These are phyloP conservation scores for Torulaspora gathmanii DNA, from an alignment of 805 yeast genomes.

Conservation along the genomic window DNA sequence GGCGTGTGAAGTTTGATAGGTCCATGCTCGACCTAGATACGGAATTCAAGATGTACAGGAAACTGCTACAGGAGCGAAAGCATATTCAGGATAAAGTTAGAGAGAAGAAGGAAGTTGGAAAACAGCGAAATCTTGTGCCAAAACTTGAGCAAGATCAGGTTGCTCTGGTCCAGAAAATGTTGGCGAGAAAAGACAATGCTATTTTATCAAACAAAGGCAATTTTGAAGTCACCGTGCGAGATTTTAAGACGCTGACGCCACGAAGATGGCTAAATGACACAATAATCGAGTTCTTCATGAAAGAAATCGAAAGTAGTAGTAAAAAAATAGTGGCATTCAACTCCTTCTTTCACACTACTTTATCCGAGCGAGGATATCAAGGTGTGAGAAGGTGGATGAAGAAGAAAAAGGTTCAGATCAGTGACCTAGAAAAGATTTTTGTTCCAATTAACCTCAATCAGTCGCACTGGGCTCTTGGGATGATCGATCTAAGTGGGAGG, in stretches of 20 bases:
- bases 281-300: constrained; percentile 76
- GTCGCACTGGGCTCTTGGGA: constrained; percentile 90
- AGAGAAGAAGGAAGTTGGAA: constrained; percentile 17
- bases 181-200: constrained; percentile 29
- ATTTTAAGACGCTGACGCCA: constrained; percentile 65
- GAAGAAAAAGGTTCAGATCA: constrained; percentile 63
- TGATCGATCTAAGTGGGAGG: constrained; percentile 56
- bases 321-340: constrained; percentile 65
- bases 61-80: constrained; percentile 41
- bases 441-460: constrained; percentile 81
- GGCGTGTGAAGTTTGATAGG: constrained; percentile 27
- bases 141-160: constrained; percentile 23
- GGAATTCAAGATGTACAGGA: constrained; percentile 43
- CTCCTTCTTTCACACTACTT: constrained; percentile 78
- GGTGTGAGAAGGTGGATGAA: constrained; percentile 86
- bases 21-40: constrained; percentile 31
- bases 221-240: constrained; percentile 62
- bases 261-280: constrained; percentile 87
- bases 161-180: constrained; percentile 25
- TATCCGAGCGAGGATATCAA: constrained; percentile 65
- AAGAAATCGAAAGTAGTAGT: constrained; percentile 32
- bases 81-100: constrained; percentile 36
- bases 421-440: constrained; percentile 58
- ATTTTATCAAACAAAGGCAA: constrained; percentile 33
- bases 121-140: constrained; percentile 27